Evolutionary conservation across 2,329 filamentous ascomycete species (phyloP).

Genomic region (Nigrospora oryzae): DNA sequence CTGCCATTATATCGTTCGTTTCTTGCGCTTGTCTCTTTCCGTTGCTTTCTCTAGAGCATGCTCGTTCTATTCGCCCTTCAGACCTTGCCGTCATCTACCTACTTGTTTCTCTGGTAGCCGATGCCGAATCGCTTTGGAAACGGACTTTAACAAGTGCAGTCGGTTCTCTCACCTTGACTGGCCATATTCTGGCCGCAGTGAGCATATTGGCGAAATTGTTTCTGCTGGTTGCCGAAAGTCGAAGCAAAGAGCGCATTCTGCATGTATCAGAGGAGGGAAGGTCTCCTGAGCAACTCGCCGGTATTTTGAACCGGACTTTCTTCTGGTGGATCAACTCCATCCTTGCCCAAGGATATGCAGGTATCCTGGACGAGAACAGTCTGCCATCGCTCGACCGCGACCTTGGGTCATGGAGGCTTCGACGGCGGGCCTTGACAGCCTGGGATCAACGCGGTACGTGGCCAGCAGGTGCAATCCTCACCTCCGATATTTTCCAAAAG

Average conservation of each 20-base stretch:
- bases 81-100: conserved; percentile 13
- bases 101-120: conserved; percentile 8
- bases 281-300: conserved; percentile 18
- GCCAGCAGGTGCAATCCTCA: background rate
- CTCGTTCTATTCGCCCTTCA: conserved; percentile 11
- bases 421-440: conserved; percentile 10
- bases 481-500: background rate
- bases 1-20: no score
- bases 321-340: conserved; percentile 24
- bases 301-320: conserved; percentile 16
- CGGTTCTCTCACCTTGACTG: conserved; percentile 6
- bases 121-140: background rate
- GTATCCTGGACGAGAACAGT: conserved; percentile 11
- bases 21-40: no score
- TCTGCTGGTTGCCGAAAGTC: conserved; percentile 11
- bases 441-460: conserved; percentile 19
- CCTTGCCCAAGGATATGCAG: conserved; percentile 17
- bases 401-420: conserved; percentile 12
- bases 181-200: background rate
- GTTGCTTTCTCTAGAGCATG: conserved; percentile 8
- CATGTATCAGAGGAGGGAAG: conserved; percentile 2
- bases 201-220: conserved; percentile 13
- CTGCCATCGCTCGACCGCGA: conserved; percentile 16
- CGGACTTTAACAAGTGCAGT: no score
- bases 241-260: conserved; percentile 8